Conservation (phyloP, 1,284 basidiomycete species). For the Lentinula novae-zelandiae region DNA sequence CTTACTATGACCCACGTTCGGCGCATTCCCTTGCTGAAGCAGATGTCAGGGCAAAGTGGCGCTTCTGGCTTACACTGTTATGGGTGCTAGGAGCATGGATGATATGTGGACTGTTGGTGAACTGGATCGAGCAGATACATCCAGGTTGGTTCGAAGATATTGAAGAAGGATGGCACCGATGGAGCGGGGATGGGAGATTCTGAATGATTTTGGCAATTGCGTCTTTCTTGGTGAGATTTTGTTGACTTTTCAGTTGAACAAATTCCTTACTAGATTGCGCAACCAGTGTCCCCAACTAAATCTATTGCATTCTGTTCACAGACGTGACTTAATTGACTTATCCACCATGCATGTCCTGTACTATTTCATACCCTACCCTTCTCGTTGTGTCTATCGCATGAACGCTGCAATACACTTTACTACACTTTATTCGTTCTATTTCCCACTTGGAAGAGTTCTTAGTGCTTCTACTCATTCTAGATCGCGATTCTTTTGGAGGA, state of each 20-base stretch:
- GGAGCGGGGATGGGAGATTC: not conserved
- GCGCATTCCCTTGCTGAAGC: conserved; percentile 39
- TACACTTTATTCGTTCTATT: not conserved
- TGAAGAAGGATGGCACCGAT: not conserved
- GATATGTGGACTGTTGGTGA: conserved; percentile 23
- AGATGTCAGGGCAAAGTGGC: conserved; percentile 38
- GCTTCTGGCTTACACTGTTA: conserved; percentile 38
- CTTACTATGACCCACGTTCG: conserved; percentile 48
- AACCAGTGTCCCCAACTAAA: not conserved
- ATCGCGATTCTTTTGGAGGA: no score
- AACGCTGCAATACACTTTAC: not conserved
- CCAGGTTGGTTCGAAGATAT: not conserved
- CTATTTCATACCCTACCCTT: not conserved
- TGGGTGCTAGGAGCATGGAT: conserved; percentile 37
- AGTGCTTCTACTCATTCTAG: no score
- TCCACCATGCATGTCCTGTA: not conserved
- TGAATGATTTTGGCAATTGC: not conserved
- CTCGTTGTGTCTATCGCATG: not conserved
- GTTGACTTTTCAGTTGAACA: not conserved
- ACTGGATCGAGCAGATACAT: not conserved
- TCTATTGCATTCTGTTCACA: not conserved
- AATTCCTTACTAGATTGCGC: not conserved
- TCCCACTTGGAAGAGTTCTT: no score
- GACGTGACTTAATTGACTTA: not conserved
- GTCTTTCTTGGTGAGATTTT: not conserved